These are phyloP conservation scores for Herpetomonas samuelpessoai DNA, from an alignment of 208 protist species.

Conservation along the genomic window DNA sequence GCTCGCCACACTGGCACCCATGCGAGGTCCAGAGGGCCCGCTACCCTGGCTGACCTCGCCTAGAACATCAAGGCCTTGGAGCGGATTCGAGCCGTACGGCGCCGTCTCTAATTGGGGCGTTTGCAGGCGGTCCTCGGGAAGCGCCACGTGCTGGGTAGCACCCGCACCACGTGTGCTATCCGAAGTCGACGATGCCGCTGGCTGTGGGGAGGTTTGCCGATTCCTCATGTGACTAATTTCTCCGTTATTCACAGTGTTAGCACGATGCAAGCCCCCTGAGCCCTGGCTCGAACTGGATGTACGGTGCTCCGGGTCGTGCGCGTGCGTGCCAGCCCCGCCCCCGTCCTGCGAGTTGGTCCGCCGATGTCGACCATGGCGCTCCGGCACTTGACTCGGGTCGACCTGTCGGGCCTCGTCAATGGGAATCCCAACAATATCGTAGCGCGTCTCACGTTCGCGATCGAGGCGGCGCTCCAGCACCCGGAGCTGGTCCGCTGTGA, in stretches of 20 bases:
- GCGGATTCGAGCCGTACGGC: not conserved
- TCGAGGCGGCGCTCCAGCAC: slow-evolving; percentile 18
- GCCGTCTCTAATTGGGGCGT: not conserved
- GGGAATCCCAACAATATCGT: slow-evolving; percentile 31
- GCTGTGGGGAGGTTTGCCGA: not conserved
- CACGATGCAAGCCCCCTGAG: not conserved
- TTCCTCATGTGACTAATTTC: not conserved
- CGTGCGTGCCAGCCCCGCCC: not conserved
- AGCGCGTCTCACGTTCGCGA: slow-evolving; percentile 15
- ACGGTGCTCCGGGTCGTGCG: not conserved
- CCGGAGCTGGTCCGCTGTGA: slow-evolving; percentile 17
- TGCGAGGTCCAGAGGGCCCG: no score
- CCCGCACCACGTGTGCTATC: no score
- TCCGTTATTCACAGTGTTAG: not conserved
- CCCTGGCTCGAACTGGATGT: not conserved
- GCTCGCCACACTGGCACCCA: no score
- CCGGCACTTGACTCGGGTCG: not conserved
- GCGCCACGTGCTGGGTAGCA: not conserved
- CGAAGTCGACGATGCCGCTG: not conserved
- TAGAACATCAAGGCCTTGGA: not conserved
- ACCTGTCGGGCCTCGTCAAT: slow-evolving; percentile 11
- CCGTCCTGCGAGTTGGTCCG: not conserved
- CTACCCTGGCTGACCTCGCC: not conserved
- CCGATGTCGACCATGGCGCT: not conserved
- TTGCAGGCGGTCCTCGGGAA: not conserved